These are phyloP conservation scores for Sedum album DNA, from an alignment of 164 flowering plant species.

Conservation along the genomic window DNA sequence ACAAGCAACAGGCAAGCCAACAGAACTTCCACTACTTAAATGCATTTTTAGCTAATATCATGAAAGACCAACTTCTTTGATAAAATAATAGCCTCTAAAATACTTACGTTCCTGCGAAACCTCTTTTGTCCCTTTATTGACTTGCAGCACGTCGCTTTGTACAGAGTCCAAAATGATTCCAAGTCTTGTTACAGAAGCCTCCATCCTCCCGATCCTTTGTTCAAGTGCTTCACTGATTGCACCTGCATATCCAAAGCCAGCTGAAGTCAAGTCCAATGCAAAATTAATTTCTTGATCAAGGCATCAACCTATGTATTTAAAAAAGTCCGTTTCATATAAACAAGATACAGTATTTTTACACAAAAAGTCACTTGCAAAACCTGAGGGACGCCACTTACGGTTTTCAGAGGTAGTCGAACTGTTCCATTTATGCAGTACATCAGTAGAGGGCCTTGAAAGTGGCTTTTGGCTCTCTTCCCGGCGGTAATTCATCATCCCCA, in stretches of 20 bases:
- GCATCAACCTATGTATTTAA: not conserved
- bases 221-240: conserved; percentile 59
- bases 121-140: conserved; percentile 71
- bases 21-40: not conserved
- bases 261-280: conserved; percentile 1
- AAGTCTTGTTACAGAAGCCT: conserved; percentile 57
- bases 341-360: not conserved
- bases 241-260: not conserved
- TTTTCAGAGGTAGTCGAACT: conserved; percentile 39
- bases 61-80: not conserved
- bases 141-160: conserved; percentile 86
- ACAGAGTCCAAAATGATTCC: conserved; percentile 81
- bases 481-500: conserved; percentile 34
- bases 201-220: conserved; percentile 64
- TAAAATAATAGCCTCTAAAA: not conserved
- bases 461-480: conserved; percentile 65
- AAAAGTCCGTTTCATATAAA: not conserved
- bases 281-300: not conserved
- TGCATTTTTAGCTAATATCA: not conserved
- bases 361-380: not conserved
- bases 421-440: conserved; percentile 55
- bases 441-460: conserved; percentile 54
- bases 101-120: conserved; percentile 61
- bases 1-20: not conserved
- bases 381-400: conserved; percentile 32